Conservation (phyloP, 176 grass and related monocot genomes). For the Luzula sylvatica region DNA sequence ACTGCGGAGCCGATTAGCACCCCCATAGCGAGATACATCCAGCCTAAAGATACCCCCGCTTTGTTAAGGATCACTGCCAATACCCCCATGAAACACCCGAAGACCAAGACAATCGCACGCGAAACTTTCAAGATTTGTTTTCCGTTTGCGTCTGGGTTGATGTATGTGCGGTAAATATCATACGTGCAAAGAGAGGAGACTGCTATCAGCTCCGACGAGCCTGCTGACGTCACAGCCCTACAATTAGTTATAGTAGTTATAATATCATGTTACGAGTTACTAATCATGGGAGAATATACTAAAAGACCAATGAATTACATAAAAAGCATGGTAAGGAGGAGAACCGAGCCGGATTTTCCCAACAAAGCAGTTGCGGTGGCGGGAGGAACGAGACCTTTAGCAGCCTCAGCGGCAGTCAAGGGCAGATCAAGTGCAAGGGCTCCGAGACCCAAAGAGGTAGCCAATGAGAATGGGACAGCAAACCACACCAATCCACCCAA, state of each 20-base stretch:
- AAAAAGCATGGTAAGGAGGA: conserved; percentile 78
- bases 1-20: conserved; percentile 62
- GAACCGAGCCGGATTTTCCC: conserved; percentile 58
- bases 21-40: conserved; percentile 83
- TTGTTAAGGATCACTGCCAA: conserved; percentile 61
- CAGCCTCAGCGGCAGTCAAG: conserved; percentile 40
- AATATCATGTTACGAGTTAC: not conserved
- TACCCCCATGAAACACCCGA: conserved; percentile 64
- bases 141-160: conserved; percentile 52
- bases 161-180: conserved; percentile 60
- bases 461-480: conserved; percentile 64
- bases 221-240: conserved; percentile 73
- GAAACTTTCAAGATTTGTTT: conserved; percentile 74
- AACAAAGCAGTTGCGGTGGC: conserved; percentile 56
- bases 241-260: not conserved
- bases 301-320: conserved; percentile 31
- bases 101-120: conserved; percentile 29
- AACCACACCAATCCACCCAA: conserved; percentile 70
- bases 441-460: conserved; percentile 57
- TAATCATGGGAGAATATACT: no score
- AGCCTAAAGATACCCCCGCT: conserved; percentile 54
- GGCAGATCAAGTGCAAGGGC: conserved; percentile 66
- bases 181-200: conserved; percentile 69
- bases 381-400: conserved; percentile 52
- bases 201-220: conserved; percentile 54